These are phyloP conservation scores for Ceratobasidium theobromae DNA, from an alignment of 1,284 basidiomycete genomes.

Conservation along the genomic window DNA sequence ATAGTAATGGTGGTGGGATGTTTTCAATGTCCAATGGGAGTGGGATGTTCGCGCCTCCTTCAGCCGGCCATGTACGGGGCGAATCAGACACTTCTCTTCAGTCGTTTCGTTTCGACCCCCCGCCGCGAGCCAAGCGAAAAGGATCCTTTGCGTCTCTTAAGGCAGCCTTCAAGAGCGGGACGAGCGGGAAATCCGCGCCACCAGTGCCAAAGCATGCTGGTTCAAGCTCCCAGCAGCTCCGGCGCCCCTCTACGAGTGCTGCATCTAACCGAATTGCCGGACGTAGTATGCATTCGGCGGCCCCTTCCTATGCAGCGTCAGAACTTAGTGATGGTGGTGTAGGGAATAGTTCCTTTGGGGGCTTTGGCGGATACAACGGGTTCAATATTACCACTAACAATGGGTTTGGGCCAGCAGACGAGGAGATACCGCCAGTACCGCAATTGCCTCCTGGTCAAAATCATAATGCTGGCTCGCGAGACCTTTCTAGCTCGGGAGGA, in stretches of 20 bases:
- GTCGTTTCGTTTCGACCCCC: constrained; percentile 49
- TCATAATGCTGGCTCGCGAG: neutral
- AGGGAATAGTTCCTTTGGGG: constrained; percentile 9
- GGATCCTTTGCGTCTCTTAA: constrained; percentile 83
- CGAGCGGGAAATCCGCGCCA: constrained; percentile 56
- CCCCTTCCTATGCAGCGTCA: constrained; percentile 35
- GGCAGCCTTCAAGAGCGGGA: constrained; percentile 80
- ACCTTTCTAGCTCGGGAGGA: neutral
- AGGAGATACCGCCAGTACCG: constrained; percentile 33
- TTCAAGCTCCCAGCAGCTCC: constrained; percentile 49
- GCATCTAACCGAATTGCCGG: constrained; percentile 44
- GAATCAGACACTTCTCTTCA: constrained; percentile 72
- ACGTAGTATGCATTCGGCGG: constrained; percentile 30
- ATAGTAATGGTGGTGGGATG: constrained; percentile 44
- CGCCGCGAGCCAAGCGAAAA: constrained; percentile 65
- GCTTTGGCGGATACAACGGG: constrained; percentile 24
- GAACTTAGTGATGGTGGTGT: constrained; percentile 31
- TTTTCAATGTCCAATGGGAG: constrained; percentile 63
- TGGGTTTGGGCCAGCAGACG: constrained; percentile 14
- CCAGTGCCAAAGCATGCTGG: constrained; percentile 50
- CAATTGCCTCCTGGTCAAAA: constrained; percentile 28
- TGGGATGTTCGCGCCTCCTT: constrained; percentile 62
- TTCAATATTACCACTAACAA: constrained; percentile 3
- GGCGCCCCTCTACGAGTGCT: constrained; percentile 62
- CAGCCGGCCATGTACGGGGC: constrained; percentile 57